phyloP scores from a whole-genome alignment of 345 rosid genomes.

The Salix exigua region DNA sequence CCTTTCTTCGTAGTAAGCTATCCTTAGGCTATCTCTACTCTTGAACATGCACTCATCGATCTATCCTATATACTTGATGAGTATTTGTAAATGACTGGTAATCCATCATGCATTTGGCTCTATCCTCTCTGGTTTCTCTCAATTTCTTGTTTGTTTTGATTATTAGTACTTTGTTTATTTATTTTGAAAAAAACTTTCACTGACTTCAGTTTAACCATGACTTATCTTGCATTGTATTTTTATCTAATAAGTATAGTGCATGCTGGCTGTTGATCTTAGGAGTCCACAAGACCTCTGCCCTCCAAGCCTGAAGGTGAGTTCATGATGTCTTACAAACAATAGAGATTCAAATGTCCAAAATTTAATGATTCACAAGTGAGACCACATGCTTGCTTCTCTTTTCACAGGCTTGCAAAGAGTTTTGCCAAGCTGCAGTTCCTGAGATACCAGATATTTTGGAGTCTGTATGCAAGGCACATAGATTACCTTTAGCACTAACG shows the following conservation, averaged over 20 bases:
- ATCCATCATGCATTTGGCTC: too few relatives aligned
- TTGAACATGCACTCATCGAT: too few relatives aligned
- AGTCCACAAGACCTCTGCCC: constrained; percentile 55
- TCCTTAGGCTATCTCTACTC: too few relatives aligned
- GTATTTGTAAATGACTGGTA: too few relatives aligned
- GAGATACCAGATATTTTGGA: constrained; percentile 51
- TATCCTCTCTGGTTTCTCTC: too few relatives aligned
- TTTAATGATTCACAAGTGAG: constrained; percentile 23
- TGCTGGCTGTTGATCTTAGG: constrained; percentile 77
- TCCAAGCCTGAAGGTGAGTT: constrained; percentile 49
- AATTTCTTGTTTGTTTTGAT: too few relatives aligned
- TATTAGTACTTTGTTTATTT: too few relatives aligned
- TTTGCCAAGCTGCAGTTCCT: constrained; percentile 47
- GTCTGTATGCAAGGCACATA: constrained; percentile 54
- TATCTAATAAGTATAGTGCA: constrained; percentile 20
- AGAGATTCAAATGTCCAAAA: constrained; percentile 2
- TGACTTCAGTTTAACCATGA: not conserved
- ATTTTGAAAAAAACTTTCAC: too few relatives aligned
- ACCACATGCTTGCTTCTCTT: constrained; percentile 23
- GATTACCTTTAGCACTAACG: constrained; percentile 71
- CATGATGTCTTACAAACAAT: constrained; percentile 8
- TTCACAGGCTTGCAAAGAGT: constrained; percentile 52
- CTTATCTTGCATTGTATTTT: constrained; percentile 11
- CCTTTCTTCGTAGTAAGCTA: too few relatives aligned
- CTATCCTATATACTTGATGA: too few relatives aligned